Evolutionary conservation across 2,329 filamentous ascomycete species (phyloP), one percentile per base, ranked within the genome.

Genomic region (Chalara sp.): DNA sequence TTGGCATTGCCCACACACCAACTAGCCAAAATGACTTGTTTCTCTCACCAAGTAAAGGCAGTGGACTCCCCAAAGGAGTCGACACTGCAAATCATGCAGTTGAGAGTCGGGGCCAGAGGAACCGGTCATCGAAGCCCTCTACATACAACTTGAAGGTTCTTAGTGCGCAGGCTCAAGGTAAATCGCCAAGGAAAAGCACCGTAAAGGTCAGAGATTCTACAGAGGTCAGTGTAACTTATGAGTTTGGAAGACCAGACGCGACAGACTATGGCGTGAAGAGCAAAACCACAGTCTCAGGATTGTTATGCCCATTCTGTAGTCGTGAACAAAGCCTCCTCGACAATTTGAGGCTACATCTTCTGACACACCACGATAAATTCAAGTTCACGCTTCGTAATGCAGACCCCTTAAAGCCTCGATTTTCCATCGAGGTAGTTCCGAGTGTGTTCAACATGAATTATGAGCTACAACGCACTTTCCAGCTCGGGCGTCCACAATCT

Each of bases 141-240:
- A 71, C 73, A 28, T 84, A 84, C 60, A 84, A 84, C 56, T 64
- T 83, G 37, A 83, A 81, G 61, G 68, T 75, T 10, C 66, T 83
- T 12, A 82, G 75, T 62, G 77, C 79, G 57, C 76, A 78, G 57
- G 77, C 78, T 5, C 72, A 78, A 47, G 78, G 79, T 4, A 76
- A 71, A 56, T 73, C 75, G 42, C 61, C 63, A 13, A 71, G 70
- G 54, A 76, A 73, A 55, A 70, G 70, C n/a, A 67, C 60, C 60
- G 59, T 50, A 30, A 53, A 44, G 33, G 48, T 43, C 31, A 41
- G 35, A 5, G 44, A 52, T 10, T 66, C 67, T 1, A 55, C 53
- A 12, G 47, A 37, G 6, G 40, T 53, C n/a, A 55, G 32, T 11
- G 59, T 64, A 6, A 59, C 53, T 5, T 65, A 62, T 39, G 46